Conservation (phyloP, 148 eudicot species). For the Fagopyrum tataricum region DNA sequence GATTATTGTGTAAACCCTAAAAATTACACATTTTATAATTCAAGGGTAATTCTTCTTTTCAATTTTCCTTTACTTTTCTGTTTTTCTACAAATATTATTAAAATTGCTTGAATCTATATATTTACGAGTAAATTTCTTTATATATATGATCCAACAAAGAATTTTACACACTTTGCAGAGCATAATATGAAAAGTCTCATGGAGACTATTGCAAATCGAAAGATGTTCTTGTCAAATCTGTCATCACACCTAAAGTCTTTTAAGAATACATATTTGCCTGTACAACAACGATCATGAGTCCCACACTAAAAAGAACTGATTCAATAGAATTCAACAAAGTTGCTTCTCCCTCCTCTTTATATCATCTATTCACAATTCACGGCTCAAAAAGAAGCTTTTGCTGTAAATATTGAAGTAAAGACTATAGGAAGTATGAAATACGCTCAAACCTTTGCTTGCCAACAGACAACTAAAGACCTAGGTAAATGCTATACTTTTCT, state of each 20-base stretch:
- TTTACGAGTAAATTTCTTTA: too few species aligned
- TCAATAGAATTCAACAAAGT: conserved; percentile 74
- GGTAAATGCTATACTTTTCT: conserved; percentile 47
- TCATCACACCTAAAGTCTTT: conserved; percentile 94
- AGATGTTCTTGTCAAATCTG: conserved; percentile 86
- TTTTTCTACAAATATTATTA: too few species aligned
- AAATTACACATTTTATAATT: too few species aligned
- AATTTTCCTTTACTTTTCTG: too few species aligned
- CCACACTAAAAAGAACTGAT: conserved; percentile 66
- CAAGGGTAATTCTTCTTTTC: too few species aligned
- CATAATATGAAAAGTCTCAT: conserved; percentile 59
- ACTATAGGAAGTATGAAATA: conserved; percentile 77
- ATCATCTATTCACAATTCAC: conserved; percentile 79
- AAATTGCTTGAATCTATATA: too few species aligned
- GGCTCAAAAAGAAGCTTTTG: conserved; percentile 96
- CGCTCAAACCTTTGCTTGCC: conserved; percentile 74
- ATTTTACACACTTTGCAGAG: conserved; percentile 71
- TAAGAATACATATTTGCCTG: conserved; percentile 90
- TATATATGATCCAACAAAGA: too few species aligned
- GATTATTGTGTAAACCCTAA: too few species aligned
- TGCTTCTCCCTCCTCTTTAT: conserved; percentile 91
- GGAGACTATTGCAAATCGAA: conserved; percentile 70
- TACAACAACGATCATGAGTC: conserved; percentile 74
- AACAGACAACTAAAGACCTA: conserved; percentile 62
- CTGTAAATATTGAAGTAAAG: conserved; percentile 75